These are phyloP conservation scores for Chloromonas sp. DNA, from an alignment of 163 green algal genomes.

Conservation along the genomic window DNA sequence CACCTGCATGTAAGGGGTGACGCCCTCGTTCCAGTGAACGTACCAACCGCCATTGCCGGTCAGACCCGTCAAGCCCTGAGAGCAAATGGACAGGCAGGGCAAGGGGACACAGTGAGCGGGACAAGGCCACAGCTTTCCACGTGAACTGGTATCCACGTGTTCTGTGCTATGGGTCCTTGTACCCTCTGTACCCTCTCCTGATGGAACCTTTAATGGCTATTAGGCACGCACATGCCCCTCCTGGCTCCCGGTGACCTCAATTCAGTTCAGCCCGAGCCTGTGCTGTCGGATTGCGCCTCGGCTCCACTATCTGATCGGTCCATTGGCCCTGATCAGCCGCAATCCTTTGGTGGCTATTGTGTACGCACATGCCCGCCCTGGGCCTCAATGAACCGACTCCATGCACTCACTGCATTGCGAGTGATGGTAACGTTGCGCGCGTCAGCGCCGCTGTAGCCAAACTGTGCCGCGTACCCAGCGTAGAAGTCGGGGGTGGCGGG, in stretches of 20 bases:
- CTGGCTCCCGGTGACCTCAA: too few species aligned
- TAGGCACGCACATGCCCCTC: too few species aligned
- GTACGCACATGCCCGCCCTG: too few species aligned
- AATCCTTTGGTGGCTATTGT: too few species aligned
- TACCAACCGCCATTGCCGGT: conserved; percentile 51
- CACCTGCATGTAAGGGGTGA: conserved; percentile 18
- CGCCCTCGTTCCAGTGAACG: conserved; percentile 26
- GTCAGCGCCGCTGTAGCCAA: conserved; percentile 26
- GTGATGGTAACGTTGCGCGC: conserved; percentile 44
- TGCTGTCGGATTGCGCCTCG: too few species aligned
- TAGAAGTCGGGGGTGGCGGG: conserved; percentile 5
- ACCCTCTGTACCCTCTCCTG: neutral
- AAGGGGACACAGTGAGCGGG: neutral
- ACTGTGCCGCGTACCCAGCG: conserved; percentile 28
- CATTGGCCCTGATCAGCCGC: too few species aligned
- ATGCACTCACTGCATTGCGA: conserved; percentile 35
- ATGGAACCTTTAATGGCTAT: neutral
- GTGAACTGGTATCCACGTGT: neutral
- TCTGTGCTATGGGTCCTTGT: neutral
- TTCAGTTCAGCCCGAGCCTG: too few species aligned
- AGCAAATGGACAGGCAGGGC: neutral
- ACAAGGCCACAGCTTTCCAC: neutral
- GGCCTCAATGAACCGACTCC: neutral
- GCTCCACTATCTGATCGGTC: too few species aligned
- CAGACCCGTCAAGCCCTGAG: conserved; percentile 46